A percentile compares a stretch with the other conserved stretches of the same genome.
Evolutionary conservation across 2,329 filamentous ascomycete species (phyloP).

Genomic region (Aspergillus unguis): DNA sequence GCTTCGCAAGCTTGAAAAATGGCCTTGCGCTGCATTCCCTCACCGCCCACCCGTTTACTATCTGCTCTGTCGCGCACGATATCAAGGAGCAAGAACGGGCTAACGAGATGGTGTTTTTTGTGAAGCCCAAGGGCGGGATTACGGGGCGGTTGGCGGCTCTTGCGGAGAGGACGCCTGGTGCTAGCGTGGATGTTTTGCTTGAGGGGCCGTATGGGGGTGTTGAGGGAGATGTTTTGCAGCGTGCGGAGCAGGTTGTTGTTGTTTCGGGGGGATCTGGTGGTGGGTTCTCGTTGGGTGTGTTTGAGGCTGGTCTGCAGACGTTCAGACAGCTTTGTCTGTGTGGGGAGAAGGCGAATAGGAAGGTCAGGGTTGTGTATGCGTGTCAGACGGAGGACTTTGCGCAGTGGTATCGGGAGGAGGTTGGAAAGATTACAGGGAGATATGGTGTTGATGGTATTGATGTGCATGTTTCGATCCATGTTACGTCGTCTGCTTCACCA

Average conservation of each 20-base stretch:
- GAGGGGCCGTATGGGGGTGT: conserved; percentile 59
- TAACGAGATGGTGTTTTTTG: conserved; percentile 52
- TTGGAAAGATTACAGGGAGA: neutral
- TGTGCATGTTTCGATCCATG: conserved; percentile 18
- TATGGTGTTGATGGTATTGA: conserved; percentile 5
- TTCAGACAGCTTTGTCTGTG: neutral
- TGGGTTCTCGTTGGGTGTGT: conserved; percentile 50
- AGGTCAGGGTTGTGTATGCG: conserved; percentile 16
- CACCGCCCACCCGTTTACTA: conserved; percentile 55
- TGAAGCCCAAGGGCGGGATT: conserved; percentile 50
- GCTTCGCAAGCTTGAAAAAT: conserved; percentile 37
- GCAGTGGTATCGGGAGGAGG: conserved; percentile 13
- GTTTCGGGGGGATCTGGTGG: conserved; percentile 57
- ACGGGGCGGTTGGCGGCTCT: conserved; percentile 47
- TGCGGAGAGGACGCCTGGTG: conserved; percentile 37
- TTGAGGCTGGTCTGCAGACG: conserved; percentile 39
- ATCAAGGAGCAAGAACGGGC: conserved; percentile 12
- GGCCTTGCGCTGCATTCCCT: conserved; percentile 41
- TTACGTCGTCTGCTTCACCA: conserved; percentile 5
- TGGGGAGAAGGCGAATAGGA: neutral
- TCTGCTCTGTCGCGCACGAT: conserved; percentile 47
- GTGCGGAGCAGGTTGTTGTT: conserved; percentile 47
- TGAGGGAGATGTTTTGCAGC: conserved; percentile 30
- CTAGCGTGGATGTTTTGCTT: conserved; percentile 47
- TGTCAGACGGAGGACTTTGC: conserved; percentile 2